A percentile compares a stretch with the other conserved stretches of the same genome.
Evolutionary conservation across 2,329 filamentous ascomycete species (phyloP).

Genomic region (Xylariomycetidae sp.): DNA sequence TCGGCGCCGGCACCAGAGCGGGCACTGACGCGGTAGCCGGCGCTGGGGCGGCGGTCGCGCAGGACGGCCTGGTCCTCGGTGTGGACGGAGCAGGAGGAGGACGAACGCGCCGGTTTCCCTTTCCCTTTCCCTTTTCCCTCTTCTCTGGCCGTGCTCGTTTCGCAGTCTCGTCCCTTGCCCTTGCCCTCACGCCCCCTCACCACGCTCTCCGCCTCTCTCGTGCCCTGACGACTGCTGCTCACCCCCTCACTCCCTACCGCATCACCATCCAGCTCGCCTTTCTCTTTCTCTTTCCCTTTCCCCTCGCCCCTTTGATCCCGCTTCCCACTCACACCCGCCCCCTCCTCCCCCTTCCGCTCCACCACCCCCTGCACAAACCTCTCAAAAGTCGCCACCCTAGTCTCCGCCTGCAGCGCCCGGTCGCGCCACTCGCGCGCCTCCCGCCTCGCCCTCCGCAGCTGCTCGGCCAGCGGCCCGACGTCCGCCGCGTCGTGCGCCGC

Average conservation of each 20-base stretch:
- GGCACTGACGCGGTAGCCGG: slow-evolving; percentile 5
- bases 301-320: not conserved
- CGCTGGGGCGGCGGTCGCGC: slow-evolving; percentile 7
- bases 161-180: too few relatives aligned
- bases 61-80: slow-evolving; percentile 11
- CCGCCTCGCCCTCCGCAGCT: slow-evolving; percentile 36
- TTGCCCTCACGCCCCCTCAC: too few relatives aligned
- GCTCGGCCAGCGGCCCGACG: slow-evolving; percentile 40
- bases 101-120: slow-evolving; percentile 3
- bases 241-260: not conserved
- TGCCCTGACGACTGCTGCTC: too few relatives aligned
- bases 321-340: slow-evolving; percentile 2
- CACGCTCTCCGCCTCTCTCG: too few relatives aligned
- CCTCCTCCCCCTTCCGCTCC: slow-evolving; percentile 6
- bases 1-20: not conserved
- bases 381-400: slow-evolving; percentile 42
- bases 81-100: slow-evolving; percentile 7
- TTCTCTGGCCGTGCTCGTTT: too few relatives aligned
- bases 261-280: slow-evolving; percentile 1
- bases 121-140: not conserved
- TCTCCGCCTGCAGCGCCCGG: slow-evolving; percentile 51
- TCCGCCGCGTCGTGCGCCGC: slow-evolving; percentile 30
- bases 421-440: slow-evolving; percentile 46
- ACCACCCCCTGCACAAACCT: slow-evolving; percentile 28
- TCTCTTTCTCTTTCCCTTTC: not conserved